Percentiles rank a stretch among this genome's conserved stretches.
Conservation (phyloP, 805 yeast species). For the Torulaspora gathmanii region DNA sequence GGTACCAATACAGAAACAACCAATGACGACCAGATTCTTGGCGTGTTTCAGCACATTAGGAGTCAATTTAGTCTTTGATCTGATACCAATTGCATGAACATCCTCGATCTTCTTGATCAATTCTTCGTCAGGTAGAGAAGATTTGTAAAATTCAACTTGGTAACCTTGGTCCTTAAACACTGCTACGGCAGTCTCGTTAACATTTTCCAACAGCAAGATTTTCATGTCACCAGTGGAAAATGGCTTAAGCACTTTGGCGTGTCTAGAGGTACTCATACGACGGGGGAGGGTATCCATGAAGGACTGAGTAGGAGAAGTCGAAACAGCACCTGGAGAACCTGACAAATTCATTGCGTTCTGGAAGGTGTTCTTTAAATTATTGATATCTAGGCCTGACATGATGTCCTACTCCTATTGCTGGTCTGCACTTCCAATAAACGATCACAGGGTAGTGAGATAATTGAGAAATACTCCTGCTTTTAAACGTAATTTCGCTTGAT, state of each 20-base stretch:
- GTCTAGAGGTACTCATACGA: slow-evolving; percentile 41
- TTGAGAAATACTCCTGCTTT: neutral
- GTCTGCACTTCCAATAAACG: neutral
- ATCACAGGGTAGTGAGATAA: neutral
- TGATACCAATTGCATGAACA: slow-evolving; percentile 95
- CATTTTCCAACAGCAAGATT: slow-evolving; percentile 85
- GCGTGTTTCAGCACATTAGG: slow-evolving; percentile 78
- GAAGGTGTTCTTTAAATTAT: slow-evolving; percentile 49
- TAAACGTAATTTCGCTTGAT: slow-evolving; percentile 6
- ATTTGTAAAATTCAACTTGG: slow-evolving; percentile 90
- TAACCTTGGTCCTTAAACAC: slow-evolving; percentile 87
- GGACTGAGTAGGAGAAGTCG: slow-evolving; percentile 77
- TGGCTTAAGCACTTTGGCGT: slow-evolving; percentile 79
- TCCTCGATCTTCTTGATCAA: slow-evolving; percentile 88
- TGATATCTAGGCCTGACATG: slow-evolving; percentile 70
- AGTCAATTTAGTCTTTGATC: slow-evolving; percentile 91
- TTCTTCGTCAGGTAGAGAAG: slow-evolving; percentile 87
- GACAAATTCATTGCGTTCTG: slow-evolving; percentile 49
- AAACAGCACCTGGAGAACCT: slow-evolving; percentile 64
- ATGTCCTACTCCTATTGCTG: slow-evolving; percentile 1
- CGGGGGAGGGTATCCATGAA: slow-evolving; percentile 51
- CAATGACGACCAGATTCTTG: slow-evolving; percentile 80
- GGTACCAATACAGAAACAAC: slow-evolving; percentile 99
- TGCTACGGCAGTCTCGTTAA: slow-evolving; percentile 84
- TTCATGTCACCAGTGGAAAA: slow-evolving; percentile 94